Percentiles rank a stretch among this genome's conserved stretches.
phyloP scores from a whole-genome alignment of 1,139 yeast species.

The Pichia sp. region DNA sequence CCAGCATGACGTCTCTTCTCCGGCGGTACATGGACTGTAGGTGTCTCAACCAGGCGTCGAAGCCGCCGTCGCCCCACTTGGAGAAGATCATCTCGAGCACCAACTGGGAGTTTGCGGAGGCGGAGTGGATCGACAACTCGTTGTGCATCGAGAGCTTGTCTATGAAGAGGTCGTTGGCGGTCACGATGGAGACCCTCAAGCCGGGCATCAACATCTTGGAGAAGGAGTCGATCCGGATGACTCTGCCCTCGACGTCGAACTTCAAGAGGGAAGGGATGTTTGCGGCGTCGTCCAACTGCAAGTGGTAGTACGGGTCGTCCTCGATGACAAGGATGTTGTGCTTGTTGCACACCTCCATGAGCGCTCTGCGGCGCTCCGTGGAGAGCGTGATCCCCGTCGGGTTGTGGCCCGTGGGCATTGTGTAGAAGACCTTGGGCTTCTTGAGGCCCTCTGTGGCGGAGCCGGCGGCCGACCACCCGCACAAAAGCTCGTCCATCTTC shows the following conservation, averaged over 20 bases:
- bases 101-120: conserved; percentile 49
- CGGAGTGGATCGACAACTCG: conserved; percentile 49
- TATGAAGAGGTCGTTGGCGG: conserved; percentile 59
- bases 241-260: conserved; percentile 77
- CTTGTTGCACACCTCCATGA: conserved; percentile 46
- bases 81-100: conserved; percentile 35
- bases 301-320: conserved; percentile 60
- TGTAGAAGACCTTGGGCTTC: conserved; percentile 47
- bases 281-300: conserved; percentile 43
- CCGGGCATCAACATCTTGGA: conserved; percentile 94
- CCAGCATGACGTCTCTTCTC: conserved; percentile 54
- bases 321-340: conserved; percentile 50
- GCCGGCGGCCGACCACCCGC: conserved; percentile 49
- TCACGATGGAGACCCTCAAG: conserved; percentile 73
- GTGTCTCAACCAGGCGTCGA: conserved; percentile 76
- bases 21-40: conserved; percentile 67
- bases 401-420: conserved; percentile 57
- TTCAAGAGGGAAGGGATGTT: conserved; percentile 61
- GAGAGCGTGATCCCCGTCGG: conserved; percentile 53
- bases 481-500: conserved; percentile 49
- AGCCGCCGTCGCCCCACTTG: conserved; percentile 65
- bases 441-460: conserved; percentile 15
- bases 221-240: conserved; percentile 81
- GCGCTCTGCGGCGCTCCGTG: conserved; percentile 41
- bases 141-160: conserved; percentile 45